Evolutionary conservation across 768 basidiomycete genomes (phyloP).

Genomic region (Rubroboletus satanas): DNA sequence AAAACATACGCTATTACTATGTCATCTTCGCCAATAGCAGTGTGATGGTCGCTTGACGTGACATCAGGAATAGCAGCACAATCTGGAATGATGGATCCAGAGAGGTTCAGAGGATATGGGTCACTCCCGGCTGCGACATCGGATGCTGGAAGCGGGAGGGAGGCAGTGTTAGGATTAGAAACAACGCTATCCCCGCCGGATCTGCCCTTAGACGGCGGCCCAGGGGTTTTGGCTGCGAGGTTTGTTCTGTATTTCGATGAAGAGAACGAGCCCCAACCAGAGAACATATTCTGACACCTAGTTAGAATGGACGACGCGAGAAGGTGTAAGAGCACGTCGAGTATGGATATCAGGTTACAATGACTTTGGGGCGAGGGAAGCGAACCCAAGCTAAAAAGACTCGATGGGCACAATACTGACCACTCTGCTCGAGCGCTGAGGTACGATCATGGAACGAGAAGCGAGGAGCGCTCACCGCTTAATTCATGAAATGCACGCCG

Average conservation of each 20-base stretch:
- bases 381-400: background rate
- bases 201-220: background rate
- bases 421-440: background rate
- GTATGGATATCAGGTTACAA: background rate
- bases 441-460: background rate
- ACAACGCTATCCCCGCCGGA: background rate
- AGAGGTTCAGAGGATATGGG: background rate
- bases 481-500: background rate
- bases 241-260: background rate
- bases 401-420: background rate
- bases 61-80: background rate
- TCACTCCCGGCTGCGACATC: background rate
- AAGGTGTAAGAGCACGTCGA: background rate
- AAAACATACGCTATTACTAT: constrained; percentile 19
- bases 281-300: background rate
- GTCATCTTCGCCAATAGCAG: background rate
- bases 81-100: background rate
- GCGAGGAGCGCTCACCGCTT: background rate
- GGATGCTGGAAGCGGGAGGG: background rate
- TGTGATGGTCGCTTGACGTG: background rate
- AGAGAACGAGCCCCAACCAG: background rate
- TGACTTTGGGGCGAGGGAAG: background rate
- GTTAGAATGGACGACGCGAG: background rate
- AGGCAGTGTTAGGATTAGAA: background rate
- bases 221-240: background rate